These are phyloP conservation scores for Volvariella surrecta DNA, from an alignment of 1,284 basidiomycete genomes.

Conservation along the genomic window DNA sequence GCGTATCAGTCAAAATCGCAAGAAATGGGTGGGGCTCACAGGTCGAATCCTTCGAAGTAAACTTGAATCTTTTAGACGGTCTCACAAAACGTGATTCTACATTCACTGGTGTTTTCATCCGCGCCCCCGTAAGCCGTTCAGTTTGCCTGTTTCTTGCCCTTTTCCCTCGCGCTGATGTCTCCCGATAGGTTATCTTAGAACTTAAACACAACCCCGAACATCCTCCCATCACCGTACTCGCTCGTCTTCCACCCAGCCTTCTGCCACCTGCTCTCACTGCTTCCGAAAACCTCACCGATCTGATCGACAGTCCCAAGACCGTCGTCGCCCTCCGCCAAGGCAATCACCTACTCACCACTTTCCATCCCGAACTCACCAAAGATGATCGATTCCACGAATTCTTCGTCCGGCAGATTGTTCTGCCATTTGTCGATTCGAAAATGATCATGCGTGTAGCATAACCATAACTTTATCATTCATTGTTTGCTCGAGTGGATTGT, in stretches of 20 bases:
- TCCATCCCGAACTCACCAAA: slow-evolving; percentile 90
- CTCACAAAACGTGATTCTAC: slow-evolving; percentile 53
- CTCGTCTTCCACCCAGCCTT: slow-evolving; percentile 57
- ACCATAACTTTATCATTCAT: too few relatives aligned
- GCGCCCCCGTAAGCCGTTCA: slow-evolving; percentile 75
- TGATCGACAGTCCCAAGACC: slow-evolving; percentile 39
- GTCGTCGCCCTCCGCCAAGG: slow-evolving; percentile 88
- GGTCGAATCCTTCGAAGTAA: slow-evolving; percentile 27
- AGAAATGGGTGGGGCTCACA: slow-evolving; percentile 90
- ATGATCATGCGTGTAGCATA: too few relatives aligned
- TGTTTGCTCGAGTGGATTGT: too few relatives aligned
- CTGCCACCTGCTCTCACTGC: slow-evolving; percentile 40
- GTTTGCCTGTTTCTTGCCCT: slow-evolving; percentile 7
- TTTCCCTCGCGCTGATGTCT: slow-evolving; percentile 11
- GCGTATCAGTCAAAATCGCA: slow-evolving; percentile 74
- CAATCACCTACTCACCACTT: slow-evolving; percentile 79
- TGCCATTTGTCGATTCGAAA: slow-evolving; percentile 8
- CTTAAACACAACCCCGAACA: slow-evolving; percentile 35
- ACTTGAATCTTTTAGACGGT: slow-evolving; percentile 33
- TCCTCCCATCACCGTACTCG: slow-evolving; percentile 58
- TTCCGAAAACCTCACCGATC: slow-evolving; percentile 17
- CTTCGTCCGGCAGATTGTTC: slow-evolving; percentile 64
- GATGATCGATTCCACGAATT: slow-evolving; percentile 89
- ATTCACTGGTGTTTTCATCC: slow-evolving; percentile 91
- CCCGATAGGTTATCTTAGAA: slow-evolving; percentile 60